phyloP scores from a whole-genome alignment of 805 yeast species.

The Grigorovia transvaalensis region DNA sequence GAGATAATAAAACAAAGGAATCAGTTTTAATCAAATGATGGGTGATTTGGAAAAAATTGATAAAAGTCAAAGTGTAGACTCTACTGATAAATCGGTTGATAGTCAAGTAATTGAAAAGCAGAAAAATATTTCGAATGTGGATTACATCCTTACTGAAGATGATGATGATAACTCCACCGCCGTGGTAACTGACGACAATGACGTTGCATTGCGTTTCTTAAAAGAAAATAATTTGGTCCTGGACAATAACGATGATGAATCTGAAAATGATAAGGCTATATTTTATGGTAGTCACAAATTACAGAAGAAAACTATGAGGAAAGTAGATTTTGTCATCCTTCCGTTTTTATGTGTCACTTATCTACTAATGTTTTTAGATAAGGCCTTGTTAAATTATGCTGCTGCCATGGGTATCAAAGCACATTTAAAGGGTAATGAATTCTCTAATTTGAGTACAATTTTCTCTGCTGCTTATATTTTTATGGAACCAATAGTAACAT shows the following conservation, averaged over 20 bases:
- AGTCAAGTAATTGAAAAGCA: neutral
- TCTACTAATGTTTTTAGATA: constrained; percentile 49
- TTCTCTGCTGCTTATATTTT: constrained; percentile 44
- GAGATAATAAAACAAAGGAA: too few species aligned
- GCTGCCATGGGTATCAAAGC: constrained; percentile 54
- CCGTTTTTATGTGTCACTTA: constrained; percentile 44
- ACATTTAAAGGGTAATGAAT: constrained; percentile 38
- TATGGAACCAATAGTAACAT: constrained; percentile 42
- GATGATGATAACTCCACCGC: neutral
- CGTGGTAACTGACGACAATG: constrained; percentile 8
- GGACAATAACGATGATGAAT: neutral
- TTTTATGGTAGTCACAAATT: constrained; percentile 21
- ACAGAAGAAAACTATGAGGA: constrained; percentile 20
- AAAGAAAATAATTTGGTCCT: constrained; percentile 5
- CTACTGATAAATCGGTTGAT: neutral
- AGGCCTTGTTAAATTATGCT: constrained; percentile 48
- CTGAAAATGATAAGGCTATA: constrained; percentile 1
- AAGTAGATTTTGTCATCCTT: constrained; percentile 40
- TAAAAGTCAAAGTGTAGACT: neutral
- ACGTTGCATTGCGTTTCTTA: constrained; percentile 18
- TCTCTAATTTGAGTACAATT: constrained; percentile 43
- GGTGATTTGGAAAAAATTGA: neutral
- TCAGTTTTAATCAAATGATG: neutral
- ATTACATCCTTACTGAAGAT: too few species aligned
- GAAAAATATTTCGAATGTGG: neutral